Conservation (phyloP, 495 filamentous ascomycete species). For the Hamigera avellanea region DNA sequence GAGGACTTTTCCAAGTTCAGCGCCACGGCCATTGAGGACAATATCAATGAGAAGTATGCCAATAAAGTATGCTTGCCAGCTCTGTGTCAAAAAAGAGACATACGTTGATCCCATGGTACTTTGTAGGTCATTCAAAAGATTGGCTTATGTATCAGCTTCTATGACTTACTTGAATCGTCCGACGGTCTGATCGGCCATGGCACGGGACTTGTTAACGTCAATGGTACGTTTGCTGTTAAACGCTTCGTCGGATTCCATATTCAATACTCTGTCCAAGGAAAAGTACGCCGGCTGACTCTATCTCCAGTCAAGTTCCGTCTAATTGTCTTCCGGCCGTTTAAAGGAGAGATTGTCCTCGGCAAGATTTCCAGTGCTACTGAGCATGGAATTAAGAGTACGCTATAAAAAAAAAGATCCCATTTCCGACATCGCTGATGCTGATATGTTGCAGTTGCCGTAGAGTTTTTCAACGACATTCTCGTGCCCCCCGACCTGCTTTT, state of each 20-base stretch:
- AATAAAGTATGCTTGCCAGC: conserved; percentile 76
- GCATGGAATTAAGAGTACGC: conserved; percentile 64
- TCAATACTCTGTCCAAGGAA: background rate
- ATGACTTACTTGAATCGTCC: conserved; percentile 72
- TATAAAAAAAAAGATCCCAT: background rate
- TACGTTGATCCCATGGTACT: conserved; percentile 21
- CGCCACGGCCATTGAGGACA: conserved; percentile 73
- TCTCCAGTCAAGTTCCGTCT: conserved; percentile 74
- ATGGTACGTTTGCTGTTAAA: conserved; percentile 41
- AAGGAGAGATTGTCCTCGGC: conserved; percentile 76
- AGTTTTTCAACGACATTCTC: conserved; percentile 87
- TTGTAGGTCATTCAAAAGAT: conserved; percentile 59
- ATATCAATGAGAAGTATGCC: conserved; percentile 90
- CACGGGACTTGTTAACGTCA: conserved; percentile 79
- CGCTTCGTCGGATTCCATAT: no score
- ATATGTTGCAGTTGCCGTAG: conserved; percentile 49
- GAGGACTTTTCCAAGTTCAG: conserved; percentile 74
- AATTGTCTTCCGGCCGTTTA: conserved; percentile 90
- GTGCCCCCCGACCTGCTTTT: conserved; percentile 62
- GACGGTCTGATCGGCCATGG: conserved; percentile 91
- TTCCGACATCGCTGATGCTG: background rate
- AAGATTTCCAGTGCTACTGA: conserved; percentile 60
- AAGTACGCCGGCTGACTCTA: background rate
- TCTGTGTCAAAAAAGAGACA: no score
- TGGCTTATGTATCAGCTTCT: conserved; percentile 85